These are phyloP conservation scores for Golubevia sp. DNA, from an alignment of 1,284 basidiomycete species.

Conservation along the genomic window DNA sequence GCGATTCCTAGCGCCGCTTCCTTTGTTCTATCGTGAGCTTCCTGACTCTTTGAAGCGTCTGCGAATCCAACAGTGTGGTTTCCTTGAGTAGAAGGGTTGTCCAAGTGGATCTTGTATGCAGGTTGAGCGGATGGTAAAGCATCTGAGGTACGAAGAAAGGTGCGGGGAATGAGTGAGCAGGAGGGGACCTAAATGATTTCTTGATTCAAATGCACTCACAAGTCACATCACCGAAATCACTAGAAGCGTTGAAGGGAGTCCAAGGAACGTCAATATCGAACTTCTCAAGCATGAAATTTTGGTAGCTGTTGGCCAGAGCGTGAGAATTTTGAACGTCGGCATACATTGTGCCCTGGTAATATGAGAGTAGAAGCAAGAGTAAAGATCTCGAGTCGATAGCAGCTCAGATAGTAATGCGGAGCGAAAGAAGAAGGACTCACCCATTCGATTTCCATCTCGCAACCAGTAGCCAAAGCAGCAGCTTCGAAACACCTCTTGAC, in stretches of 20 bases:
- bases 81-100: constrained; percentile 25
- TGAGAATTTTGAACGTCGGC: constrained; percentile 33
- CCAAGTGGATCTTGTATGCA: constrained; percentile 34
- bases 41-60: constrained; percentile 22
- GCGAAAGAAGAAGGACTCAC: background rate
- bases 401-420: too few relatives aligned
- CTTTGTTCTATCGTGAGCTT: constrained; percentile 40
- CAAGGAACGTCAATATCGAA: constrained; percentile 14
- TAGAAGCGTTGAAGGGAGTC: constrained; percentile 15
- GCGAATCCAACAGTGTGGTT: constrained; percentile 48
- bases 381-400: too few relatives aligned
- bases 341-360: constrained; percentile 16
- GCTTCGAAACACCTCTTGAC: constrained; percentile 74
- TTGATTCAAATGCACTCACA: background rate
- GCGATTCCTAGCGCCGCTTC: constrained; percentile 38
- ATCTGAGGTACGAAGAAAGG: constrained; percentile 3
- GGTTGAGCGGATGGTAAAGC: constrained; percentile 33
- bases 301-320: constrained; percentile 16
- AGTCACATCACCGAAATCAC: constrained; percentile 46
- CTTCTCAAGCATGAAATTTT: constrained; percentile 11
- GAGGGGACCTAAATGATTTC: too few relatives aligned
- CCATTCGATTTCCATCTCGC: constrained; percentile 66
- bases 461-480: constrained; percentile 73
- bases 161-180: too few relatives aligned
- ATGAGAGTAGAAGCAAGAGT: too few relatives aligned